Conservation (phyloP, 495 filamentous ascomycete species). For the Darksidea phi region DNA sequence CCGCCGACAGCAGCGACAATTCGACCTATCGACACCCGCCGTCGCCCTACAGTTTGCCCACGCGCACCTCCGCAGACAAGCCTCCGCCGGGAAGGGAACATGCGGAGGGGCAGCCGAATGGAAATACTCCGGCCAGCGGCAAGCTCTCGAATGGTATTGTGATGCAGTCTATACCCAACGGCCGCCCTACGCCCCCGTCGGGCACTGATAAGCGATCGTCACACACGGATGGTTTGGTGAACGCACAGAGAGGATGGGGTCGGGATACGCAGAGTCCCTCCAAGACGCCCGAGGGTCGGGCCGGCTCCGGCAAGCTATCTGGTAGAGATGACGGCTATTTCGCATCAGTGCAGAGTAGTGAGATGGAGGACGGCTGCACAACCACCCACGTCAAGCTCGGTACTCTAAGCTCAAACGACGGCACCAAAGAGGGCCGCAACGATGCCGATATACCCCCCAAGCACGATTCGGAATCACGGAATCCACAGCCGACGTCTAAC, state of each 20-base stretch:
- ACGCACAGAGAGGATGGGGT: conserved; percentile 7
- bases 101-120: conserved; percentile 30
- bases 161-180: conserved; percentile 31
- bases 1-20: conserved; percentile 30
- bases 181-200: conserved; percentile 16
- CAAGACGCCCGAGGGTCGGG: conserved; percentile 20
- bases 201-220: conserved; percentile 15
- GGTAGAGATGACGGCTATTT: conserved; percentile 33
- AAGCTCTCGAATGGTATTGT: conserved; percentile 21
- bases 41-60: conserved; percentile 11
- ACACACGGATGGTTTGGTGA: conserved; percentile 8
- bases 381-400: conserved; percentile 34
- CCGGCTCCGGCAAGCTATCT: conserved; percentile 11
- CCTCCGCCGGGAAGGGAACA: conserved; percentile 11
- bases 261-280: conserved; percentile 18
- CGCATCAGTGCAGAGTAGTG: conserved; percentile 28
- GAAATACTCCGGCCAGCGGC: conserved; percentile 31
- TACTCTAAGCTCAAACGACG: conserved; percentile 8
- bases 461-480: conserved; percentile 16
- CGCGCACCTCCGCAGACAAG: conserved; percentile 25
- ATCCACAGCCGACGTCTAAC: conserved; percentile 1
- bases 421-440: conserved; percentile 18
- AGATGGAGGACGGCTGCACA: conserved; percentile 20
- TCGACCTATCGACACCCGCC: conserved; percentile 20
- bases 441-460: conserved; percentile 7